Evolutionary conservation across 2,329 filamentous ascomycete genomes (phyloP), one percentile per base, ranked within the genome.

Genomic region (Fusarium sp.): DNA sequence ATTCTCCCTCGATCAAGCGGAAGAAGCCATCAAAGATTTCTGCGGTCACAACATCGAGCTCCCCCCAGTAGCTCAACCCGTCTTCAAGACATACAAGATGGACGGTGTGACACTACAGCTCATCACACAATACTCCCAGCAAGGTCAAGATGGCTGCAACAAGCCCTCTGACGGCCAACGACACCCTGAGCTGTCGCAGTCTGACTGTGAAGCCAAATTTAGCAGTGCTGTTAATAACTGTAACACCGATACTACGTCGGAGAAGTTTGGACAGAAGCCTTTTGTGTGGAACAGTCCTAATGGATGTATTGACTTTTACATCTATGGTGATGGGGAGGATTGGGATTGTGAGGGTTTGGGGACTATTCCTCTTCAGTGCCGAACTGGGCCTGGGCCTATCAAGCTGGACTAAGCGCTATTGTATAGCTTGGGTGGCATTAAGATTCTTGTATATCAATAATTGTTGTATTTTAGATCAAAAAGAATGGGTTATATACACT

Each of bases 211-310:
- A 6, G 29, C 29, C 31, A 54, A 54, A 16, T 67, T 61, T 20
- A 59, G 25, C 5, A 29, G 53, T 9, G 57, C 53, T 7, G 56
- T 61, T 2, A 54, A 58, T 20, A 50, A 54, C 44, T 61, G 53
- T 18, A 58, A 58, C 33, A 44, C 36, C 1, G 44, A 65, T 6
- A 36, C 54, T 6, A 61, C 38, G 13, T 36, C 25, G 4, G 40
- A 65, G 14, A 63, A 56, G 40, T 58, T 34, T 27, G 38, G 54
- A 4, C 44, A 46, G 33, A 46, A 34, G 16, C 58, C 59, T 3
- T 59, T 58, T 18, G 44, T 55, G 4, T 54, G 64, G 55, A 63
- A 60, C 25, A 57, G 56, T 23, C 57, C 61, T 11, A 66, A 64
- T 23, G 40, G 55, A 14, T 61, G 56, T 20, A 51, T 57, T 5